Evolutionary conservation across 306 rosid genomes (phyloP), one percentile per base, ranked within the genome.

Genomic region (Sicyos edulis): DNA sequence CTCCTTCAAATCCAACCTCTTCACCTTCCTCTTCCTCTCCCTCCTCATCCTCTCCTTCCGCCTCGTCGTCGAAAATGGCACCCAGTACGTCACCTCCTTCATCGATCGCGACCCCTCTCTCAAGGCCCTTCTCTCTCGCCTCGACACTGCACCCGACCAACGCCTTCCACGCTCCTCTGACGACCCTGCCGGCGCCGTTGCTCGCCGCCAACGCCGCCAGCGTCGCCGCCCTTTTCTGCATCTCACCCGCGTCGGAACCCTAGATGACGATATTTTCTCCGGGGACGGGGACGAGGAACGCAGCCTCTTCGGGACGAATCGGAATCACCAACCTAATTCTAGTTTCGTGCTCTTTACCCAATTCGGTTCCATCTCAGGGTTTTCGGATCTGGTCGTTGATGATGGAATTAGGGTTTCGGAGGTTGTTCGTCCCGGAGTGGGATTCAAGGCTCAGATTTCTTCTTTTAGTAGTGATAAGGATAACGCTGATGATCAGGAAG

Each of bases 181-280:
- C 1, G 80, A 79, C 10, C 53, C 79, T 0, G 54, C 85, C 2
- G n/a, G 51, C 6, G 65, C 73, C 6, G 34, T 60, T 0, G 86
- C 77, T 57, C 88, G 84, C 60, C 85, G 69, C 78, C 87, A 83
- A 2, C 87, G 87, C 0, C 64, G 76, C n/a, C 76, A 83, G 3
- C 87, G 87, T 0, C 64, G 76, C 13, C 76, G 85, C 10, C 96
- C 96, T 3, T 89, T 91, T 8, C 91, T 95, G 1, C 97, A 91
- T 64, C 97, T 91, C 65, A 86, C 97, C 67, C 89, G 96, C 1
- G 95, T 91, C 58, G 92, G 95, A 71, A 89, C 97, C 85, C 87
- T 95, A 44, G 97, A 88, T 15, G 98, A 87, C 3, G 96, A 91
- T 66, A 87, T 91, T 70, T 93, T 93, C 85, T 87, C 97, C 63